A percentile compares a stretch with the other conserved stretches of the same genome.
These are phyloP conservation scores for Sphaerulina populicola DNA, from an alignment of 2,329 filamentous ascomycete genomes.

Conservation along the genomic window DNA sequence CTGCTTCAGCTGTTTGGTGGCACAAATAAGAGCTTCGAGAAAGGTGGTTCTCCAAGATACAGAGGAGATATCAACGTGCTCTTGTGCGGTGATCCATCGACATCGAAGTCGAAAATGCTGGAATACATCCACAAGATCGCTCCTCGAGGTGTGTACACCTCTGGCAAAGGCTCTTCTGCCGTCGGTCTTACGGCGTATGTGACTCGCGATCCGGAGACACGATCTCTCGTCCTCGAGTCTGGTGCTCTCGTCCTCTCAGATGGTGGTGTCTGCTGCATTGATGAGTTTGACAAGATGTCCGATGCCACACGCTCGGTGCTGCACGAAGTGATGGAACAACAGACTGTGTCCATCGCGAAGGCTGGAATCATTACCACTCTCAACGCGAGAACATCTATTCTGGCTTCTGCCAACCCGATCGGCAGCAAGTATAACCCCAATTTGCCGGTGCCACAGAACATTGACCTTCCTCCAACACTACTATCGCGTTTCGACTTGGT, in stretches of 20 bases:
- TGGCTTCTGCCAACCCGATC: slow-evolving; percentile 95
- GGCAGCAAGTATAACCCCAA: slow-evolving; percentile 97
- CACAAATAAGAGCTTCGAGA: slow-evolving; percentile 95
- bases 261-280: slow-evolving; percentile 68
- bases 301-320: slow-evolving; percentile 65
- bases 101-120: slow-evolving; percentile 88
- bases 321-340: slow-evolving; percentile 75
- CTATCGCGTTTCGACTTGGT: slow-evolving; percentile 95
- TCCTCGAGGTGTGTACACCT: slow-evolving; percentile 72
- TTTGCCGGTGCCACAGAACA: slow-evolving; percentile 92
- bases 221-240: slow-evolving; percentile 65
- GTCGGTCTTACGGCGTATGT: slow-evolving; percentile 72
- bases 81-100: slow-evolving; percentile 93
- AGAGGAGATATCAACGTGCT: slow-evolving; percentile 96
- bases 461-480: slow-evolving; percentile 89
- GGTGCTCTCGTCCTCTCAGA: slow-evolving; percentile 66
- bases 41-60: slow-evolving; percentile 90
- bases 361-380: slow-evolving; percentile 77
- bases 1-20: slow-evolving; percentile 92
- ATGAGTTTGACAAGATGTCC: slow-evolving; percentile 75
- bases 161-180: slow-evolving; percentile 66
- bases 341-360: slow-evolving; percentile 70
- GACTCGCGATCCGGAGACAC: slow-evolving; percentile 64
- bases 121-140: slow-evolving; percentile 97
- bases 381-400: slow-evolving; percentile 89